Base-by-base conservation (phyloP, 2,329 filamentous ascomycete genomes). In the Pyrenochaeta sp. region DNA sequence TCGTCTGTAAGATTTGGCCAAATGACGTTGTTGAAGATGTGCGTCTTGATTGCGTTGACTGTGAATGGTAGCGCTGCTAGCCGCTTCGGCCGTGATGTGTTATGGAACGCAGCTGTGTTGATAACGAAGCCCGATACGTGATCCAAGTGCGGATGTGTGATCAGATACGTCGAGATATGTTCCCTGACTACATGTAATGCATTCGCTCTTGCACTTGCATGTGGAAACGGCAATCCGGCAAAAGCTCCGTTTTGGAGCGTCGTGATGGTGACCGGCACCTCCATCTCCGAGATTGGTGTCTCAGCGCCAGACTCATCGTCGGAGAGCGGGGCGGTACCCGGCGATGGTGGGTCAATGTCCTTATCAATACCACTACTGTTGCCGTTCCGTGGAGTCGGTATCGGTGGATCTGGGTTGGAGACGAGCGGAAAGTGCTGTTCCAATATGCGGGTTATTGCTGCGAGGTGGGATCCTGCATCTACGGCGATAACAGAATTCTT, bases 1-100 rank as follows among this genome's bases (percentile, higher is more conserved):
- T 99, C 95, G 72, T 99, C 94, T 0, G 92, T 96, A 39, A 99
- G 81, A 67, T 99, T 99, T 0, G 95, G 95, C 95, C 95, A 99
- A 52, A 98, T 96, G 56, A 97, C 82, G 72, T 97, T 96, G 78
- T 99, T 99, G 82, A 99, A 99, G 58, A 99, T 92, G 78, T 99
- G 93, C 0, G 84, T 88, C 76, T 97, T 98, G 78, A 99, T 89
- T 0, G 94, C 93, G 45, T 92, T 85, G 50, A 99, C 93, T n/a
- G 94, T 96, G 28, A 88, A 90, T 0, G 93, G 92, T 3, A 98
- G 81, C 0, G 91, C 94, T 1, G 94, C 93, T 13, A 99, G 82
- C 25, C 90, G 88, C 78, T 98, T 99, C 0, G 93, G 92, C 32
- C 84, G 82, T 28, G 89, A 87, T 2, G 90, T 87, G 30, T 91